Base-by-base conservation (phyloP, 176 grass and related monocot genomes). In the Miscanthus lutarioriparius region DNA sequence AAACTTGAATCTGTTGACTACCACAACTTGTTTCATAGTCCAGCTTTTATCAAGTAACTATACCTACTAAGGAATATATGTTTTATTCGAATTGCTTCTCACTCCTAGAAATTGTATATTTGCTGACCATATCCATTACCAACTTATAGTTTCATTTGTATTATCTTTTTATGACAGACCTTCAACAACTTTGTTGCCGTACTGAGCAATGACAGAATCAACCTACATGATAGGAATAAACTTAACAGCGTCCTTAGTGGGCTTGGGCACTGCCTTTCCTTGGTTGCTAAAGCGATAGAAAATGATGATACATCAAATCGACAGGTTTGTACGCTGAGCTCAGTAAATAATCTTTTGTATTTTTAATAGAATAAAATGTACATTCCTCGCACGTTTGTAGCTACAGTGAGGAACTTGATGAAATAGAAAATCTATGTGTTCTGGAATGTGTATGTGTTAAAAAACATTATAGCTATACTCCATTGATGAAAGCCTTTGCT, bases 221-320 rank as follows among this genome's bases (percentile, higher is more conserved):
- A 95, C 86, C 83, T 98, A 59, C 91, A 93, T 86, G 96, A 98
- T 51, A 98, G 91, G 87, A 95, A 79, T 86, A 95, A 90, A 86
- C 89, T 98, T 68, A 95, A 89, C 58, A 92, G 84, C 88, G 83
- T 88, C 89, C 91, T 98, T 79, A 88, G 87, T 67, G 96, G 91
- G 74, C 96, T 98, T 78, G 77, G 71, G 45, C 93, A 90, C 22
- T 98, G 96, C 53, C 86, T 95, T 84, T 93, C 87, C 47, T 88
- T 95, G 77, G 77, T 95, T 83, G 63, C 89, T 65, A 79, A 84
- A 81, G 64, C 56, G 10, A 76, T 43, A 13, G 74, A 75, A 48
- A 74, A 72, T 53, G 73, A 79, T 22, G 59, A 87, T 77, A 71
- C 26, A 67, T 80, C 88, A 78, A 79, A 86, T 89, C 65, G 22